Evolutionary conservation across 2,329 filamentous ascomycete species (phyloP).

Genomic region (Periconia digitata): DNA sequence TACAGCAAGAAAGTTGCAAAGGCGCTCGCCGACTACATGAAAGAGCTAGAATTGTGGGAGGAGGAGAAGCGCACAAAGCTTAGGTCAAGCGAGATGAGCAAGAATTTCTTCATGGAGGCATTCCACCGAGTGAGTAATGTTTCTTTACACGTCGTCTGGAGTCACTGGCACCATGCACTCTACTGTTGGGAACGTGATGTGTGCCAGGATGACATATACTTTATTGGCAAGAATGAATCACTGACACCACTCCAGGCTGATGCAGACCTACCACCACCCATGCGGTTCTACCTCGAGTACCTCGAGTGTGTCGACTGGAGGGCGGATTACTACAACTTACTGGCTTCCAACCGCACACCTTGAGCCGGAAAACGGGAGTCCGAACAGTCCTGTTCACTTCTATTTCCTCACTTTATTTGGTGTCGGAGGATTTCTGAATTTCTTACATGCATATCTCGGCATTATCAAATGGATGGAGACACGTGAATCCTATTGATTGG

Average conservation of each 20-base stretch:
- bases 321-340: conserved; percentile 44
- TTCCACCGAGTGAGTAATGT: conserved; percentile 39
- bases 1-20: conserved; percentile 25
- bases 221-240: too few species aligned
- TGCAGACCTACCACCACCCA: conserved; percentile 41
- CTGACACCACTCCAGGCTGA: conserved; percentile 31
- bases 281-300: conserved; percentile 53
- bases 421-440: too few species aligned
- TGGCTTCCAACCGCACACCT: conserved; percentile 23
- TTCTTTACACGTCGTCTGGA: background rate
- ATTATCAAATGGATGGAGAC: too few species aligned
- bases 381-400: too few species aligned
- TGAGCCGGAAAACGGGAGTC: too few species aligned
- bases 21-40: conserved; percentile 38
- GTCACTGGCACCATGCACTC: too few species aligned
- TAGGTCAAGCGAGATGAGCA: conserved; percentile 39
- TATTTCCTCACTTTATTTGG: too few species aligned
- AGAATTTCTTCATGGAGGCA: conserved; percentile 41
- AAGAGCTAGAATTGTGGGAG: conserved; percentile 41
- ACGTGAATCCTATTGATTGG: too few species aligned
- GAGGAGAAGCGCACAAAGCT: conserved; percentile 38
- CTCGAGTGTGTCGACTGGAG: conserved; percentile 48
- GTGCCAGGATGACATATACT: background rate
- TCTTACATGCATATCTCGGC: too few species aligned
- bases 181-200: background rate